Evolutionary conservation across 2,329 filamentous ascomycete genomes (phyloP).

Genomic region (Periconia digitata): DNA sequence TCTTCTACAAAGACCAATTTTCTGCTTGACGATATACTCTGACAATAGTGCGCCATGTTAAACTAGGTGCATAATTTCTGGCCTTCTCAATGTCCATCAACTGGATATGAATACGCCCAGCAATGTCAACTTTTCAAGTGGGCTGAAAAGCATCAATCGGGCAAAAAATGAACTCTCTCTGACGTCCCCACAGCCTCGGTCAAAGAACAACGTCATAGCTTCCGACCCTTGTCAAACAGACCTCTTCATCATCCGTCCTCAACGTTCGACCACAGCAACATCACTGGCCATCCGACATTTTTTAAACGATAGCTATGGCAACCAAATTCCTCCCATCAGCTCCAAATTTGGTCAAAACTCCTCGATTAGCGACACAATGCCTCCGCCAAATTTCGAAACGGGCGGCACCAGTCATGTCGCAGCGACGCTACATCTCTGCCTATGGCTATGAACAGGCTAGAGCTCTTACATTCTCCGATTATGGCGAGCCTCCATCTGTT

Average conservation of each 20-base stretch:
- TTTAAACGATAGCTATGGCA: slow-evolving; percentile 23
- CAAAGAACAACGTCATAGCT: slow-evolving; percentile 31
- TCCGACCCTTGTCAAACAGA: slow-evolving; percentile 8
- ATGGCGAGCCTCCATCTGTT: slow-evolving; percentile 75
- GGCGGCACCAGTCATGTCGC: slow-evolving; percentile 9
- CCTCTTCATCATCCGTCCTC: slow-evolving; percentile 6
- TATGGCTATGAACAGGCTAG: slow-evolving; percentile 86
- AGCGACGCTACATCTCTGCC: slow-evolving; percentile 53
- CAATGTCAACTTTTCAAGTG: too few relatives aligned
- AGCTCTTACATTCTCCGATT: slow-evolving; percentile 73
- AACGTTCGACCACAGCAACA: slow-evolving; percentile 2
- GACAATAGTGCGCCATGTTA: too few relatives aligned
- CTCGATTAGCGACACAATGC: slow-evolving; percentile 15
- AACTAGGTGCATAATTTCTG: too few relatives aligned
- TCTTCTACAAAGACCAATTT: not conserved
- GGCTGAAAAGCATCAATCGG: not conserved
- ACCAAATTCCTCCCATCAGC: slow-evolving; percentile 23
- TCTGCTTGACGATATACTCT: not conserved
- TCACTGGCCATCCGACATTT: not conserved
- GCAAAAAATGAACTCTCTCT: too few relatives aligned
- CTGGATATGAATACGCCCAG: too few relatives aligned
- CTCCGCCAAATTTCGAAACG: slow-evolving; percentile 15
- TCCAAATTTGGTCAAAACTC: slow-evolving; percentile 12
- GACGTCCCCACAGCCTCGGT: slow-evolving; percentile 22
- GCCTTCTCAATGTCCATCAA: too few relatives aligned